Percentiles rank a stretch among this genome's conserved stretches.
phyloP scores from a whole-genome alignment of 1,139 yeast species.

The Zygoascus sp. region DNA sequence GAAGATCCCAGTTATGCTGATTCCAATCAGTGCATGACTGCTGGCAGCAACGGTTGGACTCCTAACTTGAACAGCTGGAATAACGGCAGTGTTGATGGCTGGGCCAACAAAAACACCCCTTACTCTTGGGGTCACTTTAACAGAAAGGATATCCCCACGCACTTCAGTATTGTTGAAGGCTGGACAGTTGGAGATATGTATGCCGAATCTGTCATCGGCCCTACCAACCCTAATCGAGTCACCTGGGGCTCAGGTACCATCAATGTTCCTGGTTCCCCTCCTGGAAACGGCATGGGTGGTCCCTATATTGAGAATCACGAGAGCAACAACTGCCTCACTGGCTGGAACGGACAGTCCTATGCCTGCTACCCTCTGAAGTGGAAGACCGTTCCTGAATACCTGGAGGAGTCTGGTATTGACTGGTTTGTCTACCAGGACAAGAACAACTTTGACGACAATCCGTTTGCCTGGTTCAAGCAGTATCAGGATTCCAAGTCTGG shows the following conservation, averaged over 20 bases:
- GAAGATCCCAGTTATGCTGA: slow-evolving; percentile 14
- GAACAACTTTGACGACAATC: slow-evolving; percentile 29
- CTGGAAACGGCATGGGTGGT: slow-evolving; percentile 22
- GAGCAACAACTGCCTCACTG: slow-evolving; percentile 21
- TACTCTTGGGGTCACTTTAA: slow-evolving; percentile 22
- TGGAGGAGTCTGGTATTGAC: slow-evolving; percentile 23
- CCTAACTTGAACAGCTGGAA: slow-evolving; percentile 24
- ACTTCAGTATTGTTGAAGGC: slow-evolving; percentile 22
- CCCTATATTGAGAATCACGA: slow-evolving; percentile 27
- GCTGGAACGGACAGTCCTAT: slow-evolving; percentile 18
- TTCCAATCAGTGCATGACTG: slow-evolving; percentile 21
- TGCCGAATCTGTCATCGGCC: slow-evolving; percentile 25
- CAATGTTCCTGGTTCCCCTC: slow-evolving; percentile 17
- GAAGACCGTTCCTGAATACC: slow-evolving; percentile 27
- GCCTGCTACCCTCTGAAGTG: slow-evolving; percentile 27
- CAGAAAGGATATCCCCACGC: slow-evolving; percentile 24
- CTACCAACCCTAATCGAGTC: slow-evolving; percentile 27
- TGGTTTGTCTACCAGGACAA: slow-evolving; percentile 28
- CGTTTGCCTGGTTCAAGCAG: slow-evolving; percentile 25
- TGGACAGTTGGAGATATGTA: slow-evolving; percentile 27
- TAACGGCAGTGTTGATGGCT: slow-evolving; percentile 20
- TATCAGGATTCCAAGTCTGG: slow-evolving; percentile 19
- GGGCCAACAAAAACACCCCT: slow-evolving; percentile 23
- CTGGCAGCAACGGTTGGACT: slow-evolving; percentile 25
- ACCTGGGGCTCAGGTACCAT: slow-evolving; percentile 25